Evolutionary conservation across 1,284 basidiomycete genomes (phyloP), one percentile per base, ranked within the genome.

Genomic region (Butyriboletus appendiculatus): DNA sequence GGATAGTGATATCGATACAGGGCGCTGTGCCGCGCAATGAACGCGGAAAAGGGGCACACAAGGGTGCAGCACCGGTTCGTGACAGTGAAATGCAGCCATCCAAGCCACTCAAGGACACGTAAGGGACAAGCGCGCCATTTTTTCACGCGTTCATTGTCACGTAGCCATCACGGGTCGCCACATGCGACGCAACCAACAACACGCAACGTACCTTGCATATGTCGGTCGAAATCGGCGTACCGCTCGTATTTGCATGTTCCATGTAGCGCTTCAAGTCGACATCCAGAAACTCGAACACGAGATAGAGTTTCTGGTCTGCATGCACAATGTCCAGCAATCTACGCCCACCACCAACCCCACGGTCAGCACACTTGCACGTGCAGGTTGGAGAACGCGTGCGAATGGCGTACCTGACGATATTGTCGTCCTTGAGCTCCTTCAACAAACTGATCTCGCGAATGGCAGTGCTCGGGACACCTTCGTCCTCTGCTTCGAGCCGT

Each of bases 311-410:
- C 74, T 93, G 89, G 74, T 99, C 96, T 18, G 92, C 92, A 72
- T 99, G 96, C 10, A 98, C 93, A 60, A 99, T 98, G 75, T 99
- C 96, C 55, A 96, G 81, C 55, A 99, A 78, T 66, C 96, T 95
- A 67, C n/a, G 26, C 9, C 26, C 26, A 26, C 26, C 26, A 48
- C 5, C 18, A 18, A 22, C 18, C 26, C 32, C 37, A 32, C 24
- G 26, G 18, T 68, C 50, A 66, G 62, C 62, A 53, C 45, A 42
- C 52, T 39, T 42, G 48, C 33, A 42, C 46, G 48, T 22, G 34
- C 35, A 35, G 42, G 6, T 38, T 7, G 10, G 50, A 56, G 42
- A 51, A 11, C 9, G 34, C 18, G 52, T 18, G 55, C 39, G 18
- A 42, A 14, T 4, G 28, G 55, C 55, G 18, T 65, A 93, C 92